phyloP scores from a whole-genome alignment of 768 basidiomycete genomes.

The Mycena alexandri region DNA sequence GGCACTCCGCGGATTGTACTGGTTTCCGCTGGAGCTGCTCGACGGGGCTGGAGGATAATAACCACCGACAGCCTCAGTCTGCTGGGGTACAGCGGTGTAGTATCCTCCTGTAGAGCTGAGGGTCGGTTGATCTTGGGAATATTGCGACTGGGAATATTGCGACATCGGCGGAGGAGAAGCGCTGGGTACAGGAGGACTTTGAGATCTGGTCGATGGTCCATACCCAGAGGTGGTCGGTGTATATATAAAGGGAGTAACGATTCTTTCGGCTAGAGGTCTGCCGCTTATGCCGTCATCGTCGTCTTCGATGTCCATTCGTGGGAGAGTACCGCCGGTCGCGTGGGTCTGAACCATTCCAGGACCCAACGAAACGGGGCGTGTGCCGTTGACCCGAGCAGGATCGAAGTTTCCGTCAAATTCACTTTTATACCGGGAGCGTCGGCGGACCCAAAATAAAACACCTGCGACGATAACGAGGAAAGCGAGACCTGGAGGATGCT shows the following conservation, averaged over 20 bases:
- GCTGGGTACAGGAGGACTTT: constrained; percentile 34
- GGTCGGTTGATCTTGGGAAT: constrained; percentile 20
- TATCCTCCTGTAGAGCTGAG: constrained; percentile 37
- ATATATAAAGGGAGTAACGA: constrained; percentile 36
- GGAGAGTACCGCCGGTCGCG: constrained; percentile 34
- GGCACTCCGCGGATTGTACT: constrained; percentile 34
- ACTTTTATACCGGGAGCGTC: constrained; percentile 20
- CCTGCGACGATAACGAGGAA: constrained; percentile 32
- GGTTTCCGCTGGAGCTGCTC: constrained; percentile 33
- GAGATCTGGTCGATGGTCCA: constrained; percentile 30
- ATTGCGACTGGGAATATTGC: constrained; percentile 34
- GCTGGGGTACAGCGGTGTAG: constrained; percentile 33
- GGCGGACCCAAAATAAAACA: constrained; percentile 28
- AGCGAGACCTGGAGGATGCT: constrained; percentile 42
- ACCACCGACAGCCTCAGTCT: constrained; percentile 33
- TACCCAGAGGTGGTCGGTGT: constrained; percentile 23
- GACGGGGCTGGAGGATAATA: constrained; percentile 33
- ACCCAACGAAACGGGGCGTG: constrained; percentile 20
- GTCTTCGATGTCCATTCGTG: constrained; percentile 31
- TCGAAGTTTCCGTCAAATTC: constrained; percentile 38
- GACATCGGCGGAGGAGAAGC: constrained; percentile 38
- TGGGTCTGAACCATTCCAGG: constrained; percentile 30
- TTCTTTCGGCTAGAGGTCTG: constrained; percentile 27
- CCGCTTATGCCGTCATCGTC: constrained; percentile 37
- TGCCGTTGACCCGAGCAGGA: constrained; percentile 32